Evolutionary conservation across 768 basidiomycete genomes (phyloP).

Genomic region (Amanita pseudoporphyria): DNA sequence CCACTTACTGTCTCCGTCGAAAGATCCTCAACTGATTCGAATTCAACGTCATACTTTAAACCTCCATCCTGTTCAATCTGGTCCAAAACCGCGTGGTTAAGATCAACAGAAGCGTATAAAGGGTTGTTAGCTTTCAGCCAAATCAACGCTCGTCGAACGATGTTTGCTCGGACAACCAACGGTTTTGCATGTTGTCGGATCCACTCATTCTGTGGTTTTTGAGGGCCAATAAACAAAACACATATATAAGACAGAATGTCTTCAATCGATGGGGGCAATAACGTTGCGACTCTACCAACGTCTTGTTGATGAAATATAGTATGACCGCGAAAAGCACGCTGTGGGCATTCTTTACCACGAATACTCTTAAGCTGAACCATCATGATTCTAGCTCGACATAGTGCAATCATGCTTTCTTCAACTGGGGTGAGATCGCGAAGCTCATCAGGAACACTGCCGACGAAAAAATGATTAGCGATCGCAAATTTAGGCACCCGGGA

Average conservation of each 20-base stretch:
- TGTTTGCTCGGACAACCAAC: slow-evolving; percentile 20
- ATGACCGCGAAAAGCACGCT: slow-evolving; percentile 28
- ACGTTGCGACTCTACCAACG: slow-evolving; percentile 16
- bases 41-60: too few relatives aligned
- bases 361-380: slow-evolving; percentile 25
- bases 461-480: slow-evolving; percentile 21
- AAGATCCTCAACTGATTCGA: too few relatives aligned
- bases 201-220: slow-evolving; percentile 19
- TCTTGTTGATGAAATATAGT: too few relatives aligned
- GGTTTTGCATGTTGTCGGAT: slow-evolving; percentile 24
- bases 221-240: slow-evolving; percentile 29
- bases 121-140: slow-evolving; percentile 30
- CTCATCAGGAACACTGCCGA: slow-evolving; percentile 21
- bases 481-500: slow-evolving; percentile 16
- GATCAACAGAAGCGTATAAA: slow-evolving; percentile 21
- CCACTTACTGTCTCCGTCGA: too few relatives aligned
- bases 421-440: slow-evolving; percentile 23
- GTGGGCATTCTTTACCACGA: slow-evolving; percentile 10
- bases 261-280: slow-evolving; percentile 26
- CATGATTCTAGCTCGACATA: slow-evolving; percentile 25
- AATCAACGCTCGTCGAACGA: slow-evolving; percentile 20
- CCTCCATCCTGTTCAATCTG: too few relatives aligned
- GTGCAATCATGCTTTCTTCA: slow-evolving; percentile 30
- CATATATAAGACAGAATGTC: slow-evolving; percentile 27
- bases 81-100: slow-evolving; percentile 17